Conservation (phyloP, 139 green algal genomes). For the Eudorina sp. region DNA sequence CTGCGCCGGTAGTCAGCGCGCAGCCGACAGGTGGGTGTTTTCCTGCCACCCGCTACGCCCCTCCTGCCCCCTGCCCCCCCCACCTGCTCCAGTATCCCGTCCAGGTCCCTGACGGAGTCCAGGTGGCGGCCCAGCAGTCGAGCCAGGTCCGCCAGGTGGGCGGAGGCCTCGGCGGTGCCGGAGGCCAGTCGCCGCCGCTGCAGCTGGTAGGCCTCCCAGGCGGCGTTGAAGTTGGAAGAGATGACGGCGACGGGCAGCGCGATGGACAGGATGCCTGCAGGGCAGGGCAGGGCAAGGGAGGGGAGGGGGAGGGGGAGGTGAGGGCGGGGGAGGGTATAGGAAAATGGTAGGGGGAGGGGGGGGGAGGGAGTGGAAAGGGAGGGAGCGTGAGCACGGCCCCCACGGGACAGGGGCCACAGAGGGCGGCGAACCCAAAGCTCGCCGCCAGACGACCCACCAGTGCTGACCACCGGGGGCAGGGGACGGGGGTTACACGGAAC, state of each 20-base stretch:
- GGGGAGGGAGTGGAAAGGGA: no score
- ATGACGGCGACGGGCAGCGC: conserved; percentile 62
- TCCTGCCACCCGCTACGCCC: no score
- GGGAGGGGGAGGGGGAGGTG: neutral
- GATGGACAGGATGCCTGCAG: conserved; percentile 49
- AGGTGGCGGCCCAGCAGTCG: neutral
- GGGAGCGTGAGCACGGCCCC: no score
- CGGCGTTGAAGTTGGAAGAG: conserved; percentile 54
- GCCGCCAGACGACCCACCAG: no score
- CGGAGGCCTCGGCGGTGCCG: no score
- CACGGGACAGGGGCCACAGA: no score
- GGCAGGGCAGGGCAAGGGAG: neutral
- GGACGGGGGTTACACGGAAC: no score
- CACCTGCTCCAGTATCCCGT: conserved; percentile 16
- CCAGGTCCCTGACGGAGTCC: neutral
- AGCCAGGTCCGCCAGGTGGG: neutral
- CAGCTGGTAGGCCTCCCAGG: conserved; percentile 42
- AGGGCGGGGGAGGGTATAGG: neutral
- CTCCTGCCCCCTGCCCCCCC: neutral
- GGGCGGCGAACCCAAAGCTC: no score
- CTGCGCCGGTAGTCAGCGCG: no score
- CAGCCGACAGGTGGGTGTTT: no score
- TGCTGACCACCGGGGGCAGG: no score
- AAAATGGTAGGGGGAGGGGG: neutral
- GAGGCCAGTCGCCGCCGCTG: neutral